Conservation (phyloP, 2,329 filamentous ascomycete species). For the Fusarium piperis region DNA sequence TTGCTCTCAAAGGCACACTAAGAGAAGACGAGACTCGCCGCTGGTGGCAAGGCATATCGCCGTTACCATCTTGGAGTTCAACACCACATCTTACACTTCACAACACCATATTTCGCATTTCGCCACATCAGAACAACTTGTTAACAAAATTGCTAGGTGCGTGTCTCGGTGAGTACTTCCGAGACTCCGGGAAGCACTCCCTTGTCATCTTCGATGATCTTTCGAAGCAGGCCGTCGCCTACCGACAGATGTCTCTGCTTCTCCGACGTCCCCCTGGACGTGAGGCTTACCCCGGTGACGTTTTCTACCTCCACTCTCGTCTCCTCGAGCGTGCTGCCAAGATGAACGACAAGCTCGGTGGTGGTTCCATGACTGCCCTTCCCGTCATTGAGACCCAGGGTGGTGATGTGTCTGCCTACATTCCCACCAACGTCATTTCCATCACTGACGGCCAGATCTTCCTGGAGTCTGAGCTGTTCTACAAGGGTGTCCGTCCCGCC, state of each 20-base stretch:
- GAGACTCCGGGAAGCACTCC: slow-evolving; percentile 87
- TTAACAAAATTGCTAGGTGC: background rate
- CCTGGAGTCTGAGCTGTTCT: slow-evolving; percentile 99
- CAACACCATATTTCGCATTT: no score
- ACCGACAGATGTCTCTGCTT: slow-evolving; percentile 98
- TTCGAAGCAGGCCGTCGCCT: slow-evolving; percentile 96
- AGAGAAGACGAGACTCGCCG: no score
- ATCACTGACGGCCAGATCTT: slow-evolving; percentile 99
- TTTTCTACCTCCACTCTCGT: slow-evolving; percentile 99
- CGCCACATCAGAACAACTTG: background rate
- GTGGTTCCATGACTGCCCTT: slow-evolving; percentile 96
- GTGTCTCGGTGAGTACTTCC: slow-evolving; percentile 74
- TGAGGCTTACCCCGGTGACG: slow-evolving; percentile 99
- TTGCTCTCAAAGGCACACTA: no score
- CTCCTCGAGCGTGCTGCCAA: slow-evolving; percentile 99
- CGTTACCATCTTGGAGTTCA: no score
- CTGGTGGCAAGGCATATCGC: no score
- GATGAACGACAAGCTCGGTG: slow-evolving; percentile 95
- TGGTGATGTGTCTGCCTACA: slow-evolving; percentile 99
- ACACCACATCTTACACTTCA: background rate
- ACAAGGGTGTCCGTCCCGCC: slow-evolving; percentile 99
- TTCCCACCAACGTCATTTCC: slow-evolving; percentile 99
- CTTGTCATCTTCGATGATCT: slow-evolving; percentile 95
- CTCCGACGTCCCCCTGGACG: slow-evolving; percentile 97
- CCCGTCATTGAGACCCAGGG: slow-evolving; percentile 99